Base-by-base conservation (phyloP, 345 rosid species). In the Camelina laxa region DNA sequence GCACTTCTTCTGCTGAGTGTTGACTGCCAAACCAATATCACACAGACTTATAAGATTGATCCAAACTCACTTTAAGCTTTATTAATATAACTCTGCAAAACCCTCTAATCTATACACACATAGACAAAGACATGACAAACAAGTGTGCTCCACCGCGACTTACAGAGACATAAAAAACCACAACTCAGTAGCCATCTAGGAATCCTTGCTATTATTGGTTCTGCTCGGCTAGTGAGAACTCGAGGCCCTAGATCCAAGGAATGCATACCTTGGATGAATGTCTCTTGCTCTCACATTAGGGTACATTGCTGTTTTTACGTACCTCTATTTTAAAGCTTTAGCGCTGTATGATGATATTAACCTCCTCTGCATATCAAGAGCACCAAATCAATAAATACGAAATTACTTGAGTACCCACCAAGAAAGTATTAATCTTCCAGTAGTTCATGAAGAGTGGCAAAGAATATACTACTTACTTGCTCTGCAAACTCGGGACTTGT, bases 401-500 rank as follows among this genome's bases (percentile, higher is more conserved):
- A 16, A 41, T 63, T 24, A 60, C 62, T 39, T 17, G 17, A 75
- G 15, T 47, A 27, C 55, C 65, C 65, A 56, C 60, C 36, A 49
- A n/a, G 19, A 24, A 24, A 24, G 54, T 36, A 36, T 38, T 17
- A 49, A 4, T 56, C n/a, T n/a, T n/a, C n/a, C n/a, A n/a, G n/a
- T n/a, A n/a, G n/a, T n/a, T n/a, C n/a, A n/a, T n/a, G n/a, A 67
- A 54, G 47, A 64, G 55, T 16, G 41, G 53, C 48, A 56, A 12
- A 22, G 41, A 35, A 12, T 33, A 22, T 35, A 71, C 21, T 59
- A 82, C 94, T 83, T 83, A 94, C 98, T 75, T 85, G 84, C 70
- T 91, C 84, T 82, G 91, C 89, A 59, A 88, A 91, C 72, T 89
- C 94, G 0, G 96, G 96, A 78, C 90, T 87, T 10, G 79, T 75